A percentile compares a stretch with the other conserved stretches of the same genome.
phyloP scores from a whole-genome alignment of 441 rosid species.

The Gossypium aridum region DNA sequence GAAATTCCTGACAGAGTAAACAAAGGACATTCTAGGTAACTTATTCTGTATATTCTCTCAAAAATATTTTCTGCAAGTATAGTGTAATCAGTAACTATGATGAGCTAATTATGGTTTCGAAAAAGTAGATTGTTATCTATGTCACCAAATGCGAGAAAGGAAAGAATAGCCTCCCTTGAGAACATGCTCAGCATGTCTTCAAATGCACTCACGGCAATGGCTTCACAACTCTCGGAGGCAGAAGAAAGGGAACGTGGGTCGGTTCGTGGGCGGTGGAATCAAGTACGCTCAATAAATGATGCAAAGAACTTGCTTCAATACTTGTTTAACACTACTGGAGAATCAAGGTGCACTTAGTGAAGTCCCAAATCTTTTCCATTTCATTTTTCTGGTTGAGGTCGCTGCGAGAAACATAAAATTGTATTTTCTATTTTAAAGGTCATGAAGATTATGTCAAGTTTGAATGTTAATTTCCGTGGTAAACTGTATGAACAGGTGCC shows the following conservation, averaged over 20 bases:
- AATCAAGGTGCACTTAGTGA: constrained; percentile 38
- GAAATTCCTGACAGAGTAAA: constrained; percentile 35
- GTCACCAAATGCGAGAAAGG: constrained; percentile 56
- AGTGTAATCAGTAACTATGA: neutral
- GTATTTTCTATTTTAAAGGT: neutral
- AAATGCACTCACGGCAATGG: constrained; percentile 50
- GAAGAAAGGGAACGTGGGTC: constrained; percentile 56
- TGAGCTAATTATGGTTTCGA: constrained; percentile 7
- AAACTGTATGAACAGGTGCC: constrained; percentile 37
- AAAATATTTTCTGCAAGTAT: neutral
- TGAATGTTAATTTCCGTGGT: neutral
- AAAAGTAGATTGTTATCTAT: constrained; percentile 35
- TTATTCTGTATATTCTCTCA: neutral
- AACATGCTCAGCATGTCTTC: constrained; percentile 61
- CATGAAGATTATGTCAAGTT: neutral
- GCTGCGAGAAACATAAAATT: neutral
- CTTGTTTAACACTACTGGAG: constrained; percentile 45
- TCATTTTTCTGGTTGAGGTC: neutral
- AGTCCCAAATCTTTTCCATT: neutral
- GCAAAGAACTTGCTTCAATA: constrained; percentile 66
- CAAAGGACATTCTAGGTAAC: constrained; percentile 48
- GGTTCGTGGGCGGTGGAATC: constrained; percentile 59
- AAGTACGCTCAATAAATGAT: constrained; percentile 48
- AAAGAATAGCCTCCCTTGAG: constrained; percentile 59
- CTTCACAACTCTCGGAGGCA: constrained; percentile 70